Conservation (phyloP, 2,329 filamentous ascomycete species). For the Colletotrichum eremochloae region DNA sequence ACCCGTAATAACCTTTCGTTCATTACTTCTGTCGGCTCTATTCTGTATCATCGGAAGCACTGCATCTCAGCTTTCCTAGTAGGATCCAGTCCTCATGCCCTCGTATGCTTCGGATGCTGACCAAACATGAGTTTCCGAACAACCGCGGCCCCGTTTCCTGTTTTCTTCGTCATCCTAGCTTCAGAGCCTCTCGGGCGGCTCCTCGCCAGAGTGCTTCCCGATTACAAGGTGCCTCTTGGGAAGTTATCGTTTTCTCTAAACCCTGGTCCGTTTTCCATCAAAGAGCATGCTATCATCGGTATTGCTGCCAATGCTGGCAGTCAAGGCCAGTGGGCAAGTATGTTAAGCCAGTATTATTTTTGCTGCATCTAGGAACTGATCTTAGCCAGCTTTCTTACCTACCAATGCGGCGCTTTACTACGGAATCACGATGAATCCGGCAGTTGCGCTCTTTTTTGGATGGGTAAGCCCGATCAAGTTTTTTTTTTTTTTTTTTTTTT, state of each 20-base stretch:
- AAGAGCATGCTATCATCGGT: slow-evolving; percentile 70
- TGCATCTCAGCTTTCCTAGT: slow-evolving; percentile 36
- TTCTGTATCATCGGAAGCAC: slow-evolving; percentile 32
- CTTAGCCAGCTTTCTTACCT: slow-evolving; percentile 18
- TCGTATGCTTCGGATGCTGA: not conserved
- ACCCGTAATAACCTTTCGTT: slow-evolving; percentile 71
- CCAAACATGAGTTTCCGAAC: slow-evolving; percentile 70
- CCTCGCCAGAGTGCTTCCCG: slow-evolving; percentile 64
- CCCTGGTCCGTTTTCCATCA: slow-evolving; percentile 68
- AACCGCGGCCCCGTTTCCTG: slow-evolving; percentile 69
- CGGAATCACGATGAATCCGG: slow-evolving; percentile 63
- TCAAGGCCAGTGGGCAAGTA: slow-evolving; percentile 39
- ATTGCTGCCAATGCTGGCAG: slow-evolving; percentile 58
- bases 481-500: slow-evolving; percentile 49
- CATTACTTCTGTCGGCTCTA: slow-evolving; percentile 64
- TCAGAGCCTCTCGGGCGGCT: slow-evolving; percentile 67
- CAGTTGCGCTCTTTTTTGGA: slow-evolving; percentile 71
- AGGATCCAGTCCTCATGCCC: not conserved
- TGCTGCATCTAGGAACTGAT: not conserved
- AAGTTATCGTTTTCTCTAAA: slow-evolving; percentile 66
- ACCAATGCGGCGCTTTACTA: slow-evolving; percentile 69
- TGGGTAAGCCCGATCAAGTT: slow-evolving; percentile 68
- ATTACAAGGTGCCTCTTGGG: slow-evolving; percentile 61
- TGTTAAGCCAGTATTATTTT: not conserved
- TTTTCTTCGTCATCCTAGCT: slow-evolving; percentile 73